A percentile compares a stretch with the other conserved stretches of the same genome.
Evolutionary conservation across 495 filamentous ascomycete genomes (phyloP).

Genomic region (Cladorrhinum samala): DNA sequence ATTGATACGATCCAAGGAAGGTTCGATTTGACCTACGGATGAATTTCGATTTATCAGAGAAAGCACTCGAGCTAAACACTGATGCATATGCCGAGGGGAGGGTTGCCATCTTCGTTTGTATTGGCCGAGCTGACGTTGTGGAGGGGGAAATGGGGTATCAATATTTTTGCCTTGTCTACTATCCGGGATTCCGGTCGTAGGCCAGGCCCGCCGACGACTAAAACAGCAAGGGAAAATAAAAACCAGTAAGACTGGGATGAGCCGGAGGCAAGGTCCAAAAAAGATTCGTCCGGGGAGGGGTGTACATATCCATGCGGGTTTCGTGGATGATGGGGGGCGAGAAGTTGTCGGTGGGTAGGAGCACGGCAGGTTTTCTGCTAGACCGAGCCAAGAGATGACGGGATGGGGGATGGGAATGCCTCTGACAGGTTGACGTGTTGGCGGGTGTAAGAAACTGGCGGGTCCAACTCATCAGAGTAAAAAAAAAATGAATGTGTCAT

Average conservation of each 20-base stretch:
- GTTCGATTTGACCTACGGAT: background rate
- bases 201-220: conserved; percentile 16
- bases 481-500: conserved; percentile 20
- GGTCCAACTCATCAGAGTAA: conserved; percentile 1
- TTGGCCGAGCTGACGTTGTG: conserved; percentile 22
- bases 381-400: conserved; percentile 18
- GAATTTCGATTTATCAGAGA: conserved; percentile 44
- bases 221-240: conserved; percentile 19
- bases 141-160: conserved; percentile 17
- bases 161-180: conserved; percentile 11
- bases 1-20: background rate
- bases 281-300: conserved; percentile 14
- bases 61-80: conserved; percentile 24
- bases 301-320: conserved; percentile 17
- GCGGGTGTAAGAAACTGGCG: conserved; percentile 14
- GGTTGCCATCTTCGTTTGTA: conserved; percentile 30
- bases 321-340: too few relatives aligned
- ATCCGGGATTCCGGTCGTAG: conserved; percentile 21
- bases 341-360: conserved; percentile 11
- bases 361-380: conserved; percentile 16
- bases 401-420: conserved; percentile 23
- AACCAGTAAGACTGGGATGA: conserved; percentile 24
- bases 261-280: conserved; percentile 17
- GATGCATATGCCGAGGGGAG: conserved; percentile 34
- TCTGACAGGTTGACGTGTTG: conserved; percentile 24